phyloP scores from a whole-genome alignment of 352 stramenopile species.

The Phytopythium helicoides region DNA sequence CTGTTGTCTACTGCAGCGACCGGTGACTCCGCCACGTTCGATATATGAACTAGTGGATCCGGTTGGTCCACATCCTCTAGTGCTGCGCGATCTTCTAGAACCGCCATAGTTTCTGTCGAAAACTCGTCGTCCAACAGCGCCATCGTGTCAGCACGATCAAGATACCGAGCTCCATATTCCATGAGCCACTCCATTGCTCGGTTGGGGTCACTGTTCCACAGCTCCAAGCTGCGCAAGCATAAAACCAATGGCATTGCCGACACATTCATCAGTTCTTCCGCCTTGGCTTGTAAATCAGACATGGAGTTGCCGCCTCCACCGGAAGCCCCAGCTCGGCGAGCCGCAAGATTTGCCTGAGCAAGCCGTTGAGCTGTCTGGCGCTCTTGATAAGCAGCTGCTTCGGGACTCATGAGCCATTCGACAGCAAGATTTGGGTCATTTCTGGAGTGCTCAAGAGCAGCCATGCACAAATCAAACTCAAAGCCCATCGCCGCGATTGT shows the following conservation, averaged over 20 bases:
- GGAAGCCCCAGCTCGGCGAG: constrained; percentile 14
- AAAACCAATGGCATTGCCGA: constrained; percentile 72
- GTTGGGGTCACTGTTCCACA: constrained; percentile 80
- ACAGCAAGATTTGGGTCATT: constrained; percentile 84
- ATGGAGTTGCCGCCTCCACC: constrained; percentile 15
- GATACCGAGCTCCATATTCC: constrained; percentile 68
- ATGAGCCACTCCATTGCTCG: constrained; percentile 88
- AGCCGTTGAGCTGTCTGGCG: constrained; percentile 59
- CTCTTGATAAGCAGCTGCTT: constrained; percentile 72
- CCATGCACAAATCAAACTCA: constrained; percentile 87
- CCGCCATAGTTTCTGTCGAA: constrained; percentile 34
- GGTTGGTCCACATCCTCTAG: constrained; percentile 79
- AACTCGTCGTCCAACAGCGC: constrained; percentile 48
- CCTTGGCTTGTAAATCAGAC: constrained; percentile 49
- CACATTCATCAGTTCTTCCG: constrained; percentile 69
- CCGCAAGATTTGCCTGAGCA: constrained; percentile 40
- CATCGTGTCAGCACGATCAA: constrained; percentile 48
- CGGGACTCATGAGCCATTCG: constrained; percentile 83
- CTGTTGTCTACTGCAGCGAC: background rate
- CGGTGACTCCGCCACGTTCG: background rate
- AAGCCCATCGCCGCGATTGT: constrained; percentile 87
- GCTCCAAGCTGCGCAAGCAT: constrained; percentile 62
- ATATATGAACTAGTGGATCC: constrained; percentile 48
- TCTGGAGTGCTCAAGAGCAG: constrained; percentile 69
- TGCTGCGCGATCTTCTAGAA: constrained; percentile 57